phyloP scores from a whole-genome alignment of 2,329 filamentous ascomycete species.

The Diaporthe sp. region DNA sequence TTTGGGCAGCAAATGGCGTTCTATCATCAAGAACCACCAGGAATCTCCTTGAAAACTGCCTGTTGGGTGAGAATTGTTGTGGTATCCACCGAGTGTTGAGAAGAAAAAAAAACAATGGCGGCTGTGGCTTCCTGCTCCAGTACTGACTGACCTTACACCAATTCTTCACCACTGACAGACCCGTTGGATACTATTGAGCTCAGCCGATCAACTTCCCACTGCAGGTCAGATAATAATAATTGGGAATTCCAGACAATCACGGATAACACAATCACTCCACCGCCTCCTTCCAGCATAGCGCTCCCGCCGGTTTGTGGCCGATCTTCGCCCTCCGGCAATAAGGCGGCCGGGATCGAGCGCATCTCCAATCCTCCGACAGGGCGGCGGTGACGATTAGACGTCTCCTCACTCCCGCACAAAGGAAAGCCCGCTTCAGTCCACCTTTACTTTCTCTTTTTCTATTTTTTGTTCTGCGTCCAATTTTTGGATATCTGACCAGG shows the following conservation, averaged over 20 bases:
- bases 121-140: neutral
- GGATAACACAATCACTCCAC: neutral
- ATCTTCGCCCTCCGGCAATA: constrained; percentile 36
- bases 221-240: neutral
- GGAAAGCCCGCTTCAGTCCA: neutral
- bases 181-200: neutral
- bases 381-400: constrained; percentile 32
- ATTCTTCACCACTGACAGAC: neutral
- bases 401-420: constrained; percentile 20
- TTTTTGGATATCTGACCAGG: neutral
- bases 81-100: neutral
- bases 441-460: neutral
- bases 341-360: constrained; percentile 31
- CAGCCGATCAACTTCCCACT: neutral
- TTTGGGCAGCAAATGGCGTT: neutral
- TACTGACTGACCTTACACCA: neutral
- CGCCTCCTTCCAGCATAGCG: constrained; percentile 1
- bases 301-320: constrained; percentile 29
- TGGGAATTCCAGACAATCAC: neutral
- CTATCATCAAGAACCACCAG: neutral
- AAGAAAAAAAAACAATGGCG: neutral
- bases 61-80: neutral
- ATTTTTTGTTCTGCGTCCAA: neutral
- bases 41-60: neutral
- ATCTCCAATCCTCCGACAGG: constrained; percentile 7